Conservation (phyloP, 2,329 filamentous ascomycete species). For the Diaporthe sp. region DNA sequence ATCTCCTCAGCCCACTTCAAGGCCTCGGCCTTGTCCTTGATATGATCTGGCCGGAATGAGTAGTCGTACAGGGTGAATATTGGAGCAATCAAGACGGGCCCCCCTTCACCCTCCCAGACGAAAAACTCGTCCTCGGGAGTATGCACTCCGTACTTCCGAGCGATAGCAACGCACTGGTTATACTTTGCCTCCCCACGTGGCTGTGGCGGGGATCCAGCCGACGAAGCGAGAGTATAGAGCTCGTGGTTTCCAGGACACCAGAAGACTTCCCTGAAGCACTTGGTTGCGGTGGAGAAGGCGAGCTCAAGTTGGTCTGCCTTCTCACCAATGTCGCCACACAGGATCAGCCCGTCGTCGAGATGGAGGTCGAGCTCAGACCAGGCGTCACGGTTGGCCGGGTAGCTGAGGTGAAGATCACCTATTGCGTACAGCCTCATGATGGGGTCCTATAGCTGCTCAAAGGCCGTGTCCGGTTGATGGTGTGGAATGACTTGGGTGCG, state of each 20-base stretch:
- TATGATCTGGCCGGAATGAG: constrained; percentile 65
- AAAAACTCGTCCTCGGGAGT: constrained; percentile 70
- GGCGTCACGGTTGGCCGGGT: constrained; percentile 51
- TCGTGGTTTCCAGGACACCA: constrained; percentile 73
- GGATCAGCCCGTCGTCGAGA: constrained; percentile 54
- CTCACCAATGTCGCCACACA: constrained; percentile 56
- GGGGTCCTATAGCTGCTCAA: not conserved
- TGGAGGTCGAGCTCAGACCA: constrained; percentile 50
- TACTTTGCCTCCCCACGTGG: constrained; percentile 67
- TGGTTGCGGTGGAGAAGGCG: constrained; percentile 50
- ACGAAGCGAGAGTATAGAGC: constrained; percentile 64
- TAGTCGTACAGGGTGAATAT: constrained; percentile 74
- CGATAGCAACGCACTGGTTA: constrained; percentile 65
- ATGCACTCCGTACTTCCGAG: constrained; percentile 64
- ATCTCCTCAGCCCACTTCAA: constrained; percentile 54
- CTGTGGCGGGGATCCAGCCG: constrained; percentile 48
- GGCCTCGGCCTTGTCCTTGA: constrained; percentile 60
- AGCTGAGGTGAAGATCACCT: constrained; percentile 54
- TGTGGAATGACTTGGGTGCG: not conserved
- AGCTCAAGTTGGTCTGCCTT: constrained; percentile 52
- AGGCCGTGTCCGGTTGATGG: not conserved
- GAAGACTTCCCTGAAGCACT: constrained; percentile 57
- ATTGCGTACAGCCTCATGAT: constrained; percentile 53
- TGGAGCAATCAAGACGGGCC: constrained; percentile 64
- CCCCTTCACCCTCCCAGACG: constrained; percentile 66